A percentile compares a stretch with the other conserved stretches of the same genome.
Conservation (phyloP, 257 asterid species). For the Solanum lignicaule region DNA sequence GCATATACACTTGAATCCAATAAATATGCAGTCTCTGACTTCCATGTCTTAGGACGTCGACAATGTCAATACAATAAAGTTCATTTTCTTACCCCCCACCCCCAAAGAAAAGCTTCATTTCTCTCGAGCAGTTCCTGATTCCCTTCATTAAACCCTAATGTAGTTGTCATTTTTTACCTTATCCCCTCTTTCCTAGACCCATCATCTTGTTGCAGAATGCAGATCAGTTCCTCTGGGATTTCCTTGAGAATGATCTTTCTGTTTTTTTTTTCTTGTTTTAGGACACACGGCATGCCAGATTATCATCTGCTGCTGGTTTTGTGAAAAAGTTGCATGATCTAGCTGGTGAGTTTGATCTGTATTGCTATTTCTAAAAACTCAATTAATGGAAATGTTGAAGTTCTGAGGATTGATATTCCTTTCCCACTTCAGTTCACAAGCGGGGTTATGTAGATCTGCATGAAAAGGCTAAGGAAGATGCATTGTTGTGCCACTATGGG, state of each 20-base stretch:
- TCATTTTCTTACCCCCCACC: neutral
- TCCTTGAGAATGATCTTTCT: neutral
- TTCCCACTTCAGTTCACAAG: constrained; percentile 65
- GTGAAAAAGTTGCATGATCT: constrained; percentile 88
- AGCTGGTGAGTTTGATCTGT: constrained; percentile 48
- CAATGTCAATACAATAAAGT: neutral
- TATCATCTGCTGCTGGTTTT: constrained; percentile 89
- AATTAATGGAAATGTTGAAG: constrained; percentile 1
- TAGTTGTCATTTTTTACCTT: neutral
- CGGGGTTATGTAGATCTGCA: constrained; percentile 83
- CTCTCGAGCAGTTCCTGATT: neutral
- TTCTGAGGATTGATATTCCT: constrained; percentile 13
- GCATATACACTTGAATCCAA: neutral
- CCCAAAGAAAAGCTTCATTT: neutral
- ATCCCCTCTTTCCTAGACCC: neutral
- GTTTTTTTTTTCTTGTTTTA: constrained; percentile 16
- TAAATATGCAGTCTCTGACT: neutral
- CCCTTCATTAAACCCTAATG: neutral
- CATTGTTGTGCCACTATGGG: constrained; percentile 64
- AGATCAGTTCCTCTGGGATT: neutral
- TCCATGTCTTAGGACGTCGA: neutral
- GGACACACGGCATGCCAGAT: constrained; percentile 74
- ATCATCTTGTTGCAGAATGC: neutral
- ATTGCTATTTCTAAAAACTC: neutral
- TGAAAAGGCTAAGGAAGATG: constrained; percentile 74